Conservation (phyloP, 2,329 filamentous ascomycete species). For the Aspergillus pseudotamarii region DNA sequence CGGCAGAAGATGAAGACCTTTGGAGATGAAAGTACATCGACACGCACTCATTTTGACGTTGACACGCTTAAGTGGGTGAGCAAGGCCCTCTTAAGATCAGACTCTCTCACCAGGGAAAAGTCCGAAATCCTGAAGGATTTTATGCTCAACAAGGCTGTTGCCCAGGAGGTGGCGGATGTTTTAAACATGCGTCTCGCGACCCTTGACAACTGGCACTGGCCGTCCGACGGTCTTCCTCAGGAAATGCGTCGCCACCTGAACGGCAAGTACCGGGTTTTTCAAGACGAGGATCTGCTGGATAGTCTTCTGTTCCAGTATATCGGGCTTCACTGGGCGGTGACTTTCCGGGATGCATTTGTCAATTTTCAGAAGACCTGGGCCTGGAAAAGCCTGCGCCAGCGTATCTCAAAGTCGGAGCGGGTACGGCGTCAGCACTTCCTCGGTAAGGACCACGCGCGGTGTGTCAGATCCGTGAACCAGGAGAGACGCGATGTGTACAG, state of each 20-base stretch:
- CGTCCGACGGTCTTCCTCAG: constrained; percentile 47
- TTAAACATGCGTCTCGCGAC: constrained; percentile 58
- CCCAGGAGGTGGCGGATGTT: constrained; percentile 59
- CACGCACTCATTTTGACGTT: constrained; percentile 44
- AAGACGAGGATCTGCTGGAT: constrained; percentile 62
- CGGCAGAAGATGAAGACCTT: constrained; percentile 44
- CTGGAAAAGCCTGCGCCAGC: constrained; percentile 43
- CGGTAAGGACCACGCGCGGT: constrained; percentile 7
- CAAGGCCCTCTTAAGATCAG: constrained; percentile 52
- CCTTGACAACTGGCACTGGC: constrained; percentile 58
- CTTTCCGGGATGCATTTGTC: constrained; percentile 48
- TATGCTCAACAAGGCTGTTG: constrained; percentile 51
- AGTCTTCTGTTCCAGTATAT: constrained; percentile 59
- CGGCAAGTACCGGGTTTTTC: constrained; percentile 61
- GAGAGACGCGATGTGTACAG: constrained; percentile 42
- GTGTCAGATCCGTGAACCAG: constrained; percentile 33
- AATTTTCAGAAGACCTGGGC: constrained; percentile 41
- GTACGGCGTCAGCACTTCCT: constrained; percentile 52
- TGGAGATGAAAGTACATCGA: constrained; percentile 31
- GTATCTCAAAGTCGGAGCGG: constrained; percentile 41
- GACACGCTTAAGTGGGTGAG: constrained; percentile 50
- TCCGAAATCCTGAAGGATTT: constrained; percentile 54
- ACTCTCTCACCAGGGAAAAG: constrained; percentile 58
- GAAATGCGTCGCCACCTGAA: constrained; percentile 58
- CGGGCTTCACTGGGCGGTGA: constrained; percentile 55